Conservation (phyloP, 768 basidiomycete species). For the Kwoniella sp. region DNA sequence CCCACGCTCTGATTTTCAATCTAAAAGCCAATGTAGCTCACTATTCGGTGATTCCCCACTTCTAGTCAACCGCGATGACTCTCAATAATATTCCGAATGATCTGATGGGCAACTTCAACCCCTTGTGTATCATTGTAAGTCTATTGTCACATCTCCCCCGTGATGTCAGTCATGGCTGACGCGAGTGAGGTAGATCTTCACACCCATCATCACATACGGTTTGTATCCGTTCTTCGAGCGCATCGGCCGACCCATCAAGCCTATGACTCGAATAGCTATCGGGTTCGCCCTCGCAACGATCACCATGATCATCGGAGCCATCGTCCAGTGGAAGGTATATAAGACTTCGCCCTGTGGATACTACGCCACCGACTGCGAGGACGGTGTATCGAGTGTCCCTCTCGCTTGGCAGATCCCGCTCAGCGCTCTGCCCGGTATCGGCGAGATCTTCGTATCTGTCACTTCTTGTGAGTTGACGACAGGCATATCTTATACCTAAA, state of each 20-base stretch:
- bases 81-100: slow-evolving; percentile 52
- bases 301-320: slow-evolving; percentile 48
- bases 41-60: too few species aligned
- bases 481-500: background rate
- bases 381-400: slow-evolving; percentile 29
- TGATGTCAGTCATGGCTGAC: slow-evolving; percentile 6
- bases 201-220: slow-evolving; percentile 52
- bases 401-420: slow-evolving; percentile 50
- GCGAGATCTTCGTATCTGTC: slow-evolving; percentile 48
- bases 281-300: slow-evolving; percentile 28
- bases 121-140: slow-evolving; percentile 36
- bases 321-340: slow-evolving; percentile 54
- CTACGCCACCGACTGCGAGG: slow-evolving; percentile 43
- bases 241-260: slow-evolving; percentile 23
- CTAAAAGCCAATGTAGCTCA: background rate
- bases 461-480: slow-evolving; percentile 29
- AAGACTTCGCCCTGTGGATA: slow-evolving; percentile 49
- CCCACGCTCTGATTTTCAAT: slow-evolving; percentile 32
- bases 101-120: slow-evolving; percentile 50
- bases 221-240: slow-evolving; percentile 30
- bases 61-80: slow-evolving; percentile 38
- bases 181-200: slow-evolving; percentile 12
- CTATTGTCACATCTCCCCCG: slow-evolving; percentile 28
- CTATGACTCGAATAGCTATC: slow-evolving; percentile 21
- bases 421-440: slow-evolving; percentile 47